Conservation (phyloP, 352 stramenopile genomes). For the Aphanomyces cochlioides region DNA sequence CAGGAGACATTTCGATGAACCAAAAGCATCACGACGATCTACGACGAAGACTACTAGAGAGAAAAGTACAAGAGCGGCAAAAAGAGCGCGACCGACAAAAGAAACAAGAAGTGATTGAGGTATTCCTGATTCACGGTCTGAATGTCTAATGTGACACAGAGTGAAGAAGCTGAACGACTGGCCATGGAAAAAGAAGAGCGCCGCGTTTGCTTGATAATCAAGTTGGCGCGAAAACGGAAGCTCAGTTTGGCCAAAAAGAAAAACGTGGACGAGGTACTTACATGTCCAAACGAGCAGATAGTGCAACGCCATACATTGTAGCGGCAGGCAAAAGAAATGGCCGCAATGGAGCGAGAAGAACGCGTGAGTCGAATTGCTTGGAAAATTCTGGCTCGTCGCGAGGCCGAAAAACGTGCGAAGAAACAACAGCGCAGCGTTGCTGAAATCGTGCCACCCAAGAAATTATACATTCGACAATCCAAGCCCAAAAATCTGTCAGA, state of each 20-base stretch:
- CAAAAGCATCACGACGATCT: slow-evolving; percentile 44
- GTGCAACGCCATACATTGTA: neutral
- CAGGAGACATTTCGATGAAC: slow-evolving; percentile 26
- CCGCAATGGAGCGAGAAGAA: slow-evolving; percentile 19
- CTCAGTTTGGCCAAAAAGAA: neutral
- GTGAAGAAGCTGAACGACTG: slow-evolving; percentile 50
- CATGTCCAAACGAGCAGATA: slow-evolving; percentile 5
- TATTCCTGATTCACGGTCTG: slow-evolving; percentile 13
- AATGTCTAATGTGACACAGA: slow-evolving; percentile 35
- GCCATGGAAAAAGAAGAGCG: slow-evolving; percentile 73
- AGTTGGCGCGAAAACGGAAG: slow-evolving; percentile 43
- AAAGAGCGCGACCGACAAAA: slow-evolving; percentile 41
- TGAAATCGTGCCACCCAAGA: neutral
- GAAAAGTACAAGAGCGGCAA: slow-evolving; percentile 42
- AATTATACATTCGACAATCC: too few species aligned
- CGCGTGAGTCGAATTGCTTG: slow-evolving; percentile 18
- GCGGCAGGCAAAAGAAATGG: slow-evolving; percentile 20
- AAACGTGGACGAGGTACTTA: too few species aligned
- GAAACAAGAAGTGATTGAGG: slow-evolving; percentile 31
- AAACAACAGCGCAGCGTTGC: neutral
- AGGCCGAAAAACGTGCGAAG: neutral
- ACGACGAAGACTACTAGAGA: slow-evolving; percentile 43
- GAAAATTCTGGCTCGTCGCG: slow-evolving; percentile 3
- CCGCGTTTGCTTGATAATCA: slow-evolving; percentile 46
- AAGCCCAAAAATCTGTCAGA: neutral